phyloP scores from a whole-genome alignment of 1,284 basidiomycete genomes.

The Sphagnurus paluster region DNA sequence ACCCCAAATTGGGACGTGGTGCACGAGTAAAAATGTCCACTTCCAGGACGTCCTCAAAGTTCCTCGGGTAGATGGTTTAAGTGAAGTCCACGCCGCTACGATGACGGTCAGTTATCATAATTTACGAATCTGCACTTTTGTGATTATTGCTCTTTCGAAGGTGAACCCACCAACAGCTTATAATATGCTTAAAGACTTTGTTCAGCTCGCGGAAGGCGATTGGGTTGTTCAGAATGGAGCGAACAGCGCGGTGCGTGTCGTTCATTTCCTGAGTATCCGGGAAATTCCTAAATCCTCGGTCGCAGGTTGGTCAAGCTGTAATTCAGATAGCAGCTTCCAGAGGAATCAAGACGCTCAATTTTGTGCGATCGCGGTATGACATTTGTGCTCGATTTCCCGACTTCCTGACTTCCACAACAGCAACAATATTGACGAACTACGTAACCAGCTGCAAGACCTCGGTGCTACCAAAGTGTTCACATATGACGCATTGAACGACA shows the following conservation, averaged over 20 bases:
- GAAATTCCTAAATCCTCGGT: neutral
- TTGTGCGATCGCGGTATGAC: slow-evolving; percentile 68
- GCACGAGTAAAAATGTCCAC: slow-evolving; percentile 56
- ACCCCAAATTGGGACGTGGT: slow-evolving; percentile 78
- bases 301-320: slow-evolving; percentile 76
- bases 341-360: slow-evolving; percentile 74
- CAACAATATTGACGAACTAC: slow-evolving; percentile 51
- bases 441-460: slow-evolving; percentile 50
- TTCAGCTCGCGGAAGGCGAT: slow-evolving; percentile 60
- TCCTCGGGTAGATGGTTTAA: slow-evolving; percentile 46
- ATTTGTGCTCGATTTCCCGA: slow-evolving; percentile 1
- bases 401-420: slow-evolving; percentile 32
- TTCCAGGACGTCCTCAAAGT: slow-evolving; percentile 62
- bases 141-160: slow-evolving; percentile 32
- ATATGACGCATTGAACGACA: slow-evolving; percentile 69
- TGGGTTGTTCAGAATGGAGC: slow-evolving; percentile 86
- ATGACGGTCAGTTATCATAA: slow-evolving; percentile 55
- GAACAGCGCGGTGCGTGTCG: slow-evolving; percentile 71
- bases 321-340: slow-evolving; percentile 76
- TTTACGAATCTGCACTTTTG: neutral
- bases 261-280: neutral
- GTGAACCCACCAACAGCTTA: slow-evolving; percentile 84
- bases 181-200: slow-evolving; percentile 76
- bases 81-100: slow-evolving; percentile 69
- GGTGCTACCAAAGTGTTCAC: slow-evolving; percentile 77